These are phyloP conservation scores for Gaultheria prostrata DNA, from an alignment of 148 eudicot genomes.

Conservation along the genomic window DNA sequence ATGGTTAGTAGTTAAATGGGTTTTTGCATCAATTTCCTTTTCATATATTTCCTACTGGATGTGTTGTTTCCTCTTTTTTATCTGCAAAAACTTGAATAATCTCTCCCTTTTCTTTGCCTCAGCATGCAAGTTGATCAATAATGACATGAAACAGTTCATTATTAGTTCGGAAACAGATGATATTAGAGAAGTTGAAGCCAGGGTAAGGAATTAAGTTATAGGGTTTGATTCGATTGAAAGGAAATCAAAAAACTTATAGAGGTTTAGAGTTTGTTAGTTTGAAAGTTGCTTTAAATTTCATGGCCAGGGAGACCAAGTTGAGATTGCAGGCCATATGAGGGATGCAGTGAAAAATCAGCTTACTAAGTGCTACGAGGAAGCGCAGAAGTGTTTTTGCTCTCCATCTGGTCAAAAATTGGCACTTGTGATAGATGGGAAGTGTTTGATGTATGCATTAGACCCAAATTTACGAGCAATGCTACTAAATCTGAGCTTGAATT, in stretches of 20 bases:
- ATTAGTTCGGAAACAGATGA: conserved; percentile 93
- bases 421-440: conserved; percentile 94
- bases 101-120: conserved; percentile 20
- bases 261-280: background rate
- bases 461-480: conserved; percentile 73
- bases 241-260: conserved; percentile 1
- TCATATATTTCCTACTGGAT: background rate
- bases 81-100: background rate
- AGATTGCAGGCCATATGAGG: conserved; percentile 67
- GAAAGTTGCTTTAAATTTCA: conserved; percentile 13
- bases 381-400: conserved; percentile 44
- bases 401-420: conserved; percentile 60
- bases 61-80: conserved; percentile 2
- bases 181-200: conserved; percentile 83
- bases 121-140: conserved; percentile 95
- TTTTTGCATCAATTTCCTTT: background rate
- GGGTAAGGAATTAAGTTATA: conserved; percentile 38
- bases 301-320: conserved; percentile 86
- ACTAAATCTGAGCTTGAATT: conserved; percentile 80
- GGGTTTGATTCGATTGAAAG: conserved; percentile 8
- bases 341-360: conserved; percentile 64
- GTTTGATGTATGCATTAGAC: conserved; percentile 97
- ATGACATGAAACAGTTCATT: conserved; percentile 90
- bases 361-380: conserved; percentile 71
- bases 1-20: conserved; percentile 49